phyloP scores from a whole-genome alignment of 768 basidiomycete species.

The Rhodotorula paludigena region DNA sequence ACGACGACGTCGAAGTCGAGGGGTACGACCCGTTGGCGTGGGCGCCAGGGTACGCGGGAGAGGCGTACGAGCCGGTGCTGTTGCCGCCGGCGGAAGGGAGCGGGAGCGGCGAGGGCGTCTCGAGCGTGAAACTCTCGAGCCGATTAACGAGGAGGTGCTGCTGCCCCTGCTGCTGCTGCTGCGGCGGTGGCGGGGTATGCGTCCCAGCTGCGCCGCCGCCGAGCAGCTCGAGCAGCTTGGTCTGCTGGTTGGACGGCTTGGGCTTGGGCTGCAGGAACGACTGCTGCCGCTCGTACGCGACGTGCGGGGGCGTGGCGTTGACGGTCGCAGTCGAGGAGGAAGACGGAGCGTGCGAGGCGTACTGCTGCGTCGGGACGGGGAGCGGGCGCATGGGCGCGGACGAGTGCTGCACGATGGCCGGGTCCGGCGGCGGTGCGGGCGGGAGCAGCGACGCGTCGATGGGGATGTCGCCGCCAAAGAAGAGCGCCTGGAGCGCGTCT shows the following conservation, averaged over 20 bases:
- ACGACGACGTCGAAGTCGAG: conserved; percentile 1
- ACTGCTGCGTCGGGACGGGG: background rate
- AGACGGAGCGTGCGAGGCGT: background rate
- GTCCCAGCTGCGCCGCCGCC: conserved; percentile 9
- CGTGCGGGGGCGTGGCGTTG: conserved; percentile 27
- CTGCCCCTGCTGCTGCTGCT: background rate
- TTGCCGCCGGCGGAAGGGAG: background rate
- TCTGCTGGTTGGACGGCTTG: conserved; percentile 11
- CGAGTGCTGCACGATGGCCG: background rate
- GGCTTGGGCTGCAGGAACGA: conserved; percentile 34
- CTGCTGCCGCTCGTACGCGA: conserved; percentile 33
- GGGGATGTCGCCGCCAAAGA: conserved; percentile 28
- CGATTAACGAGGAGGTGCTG: background rate
- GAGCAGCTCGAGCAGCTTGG: conserved; percentile 29
- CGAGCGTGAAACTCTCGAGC: background rate
- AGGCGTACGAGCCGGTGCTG: no score
- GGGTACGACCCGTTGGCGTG: no score
- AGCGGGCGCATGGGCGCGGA: background rate
- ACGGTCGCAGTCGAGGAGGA: background rate
- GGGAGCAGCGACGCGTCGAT: background rate
- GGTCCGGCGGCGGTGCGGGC: background rate
- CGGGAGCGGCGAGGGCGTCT: background rate
- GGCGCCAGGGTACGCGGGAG: no score
- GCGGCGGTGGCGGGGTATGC: background rate
- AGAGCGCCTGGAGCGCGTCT: conserved; percentile 36